Evolutionary conservation across 2,329 filamentous ascomycete genomes (phyloP).

Genomic region (Fusarium concolor): DNA sequence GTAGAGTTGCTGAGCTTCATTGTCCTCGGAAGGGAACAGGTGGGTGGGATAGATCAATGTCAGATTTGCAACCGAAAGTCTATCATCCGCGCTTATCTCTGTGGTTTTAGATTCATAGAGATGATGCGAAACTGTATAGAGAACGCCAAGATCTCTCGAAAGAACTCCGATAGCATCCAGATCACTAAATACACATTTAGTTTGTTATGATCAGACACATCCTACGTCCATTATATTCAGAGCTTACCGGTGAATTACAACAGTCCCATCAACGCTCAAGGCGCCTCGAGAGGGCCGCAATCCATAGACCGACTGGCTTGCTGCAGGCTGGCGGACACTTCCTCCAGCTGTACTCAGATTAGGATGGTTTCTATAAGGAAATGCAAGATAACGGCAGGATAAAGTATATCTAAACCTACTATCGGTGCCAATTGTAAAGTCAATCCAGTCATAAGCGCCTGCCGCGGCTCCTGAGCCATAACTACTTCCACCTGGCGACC

Average conservation of each 20-base stretch:
- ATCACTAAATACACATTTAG: background rate
- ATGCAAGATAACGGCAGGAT: too few relatives aligned
- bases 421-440: background rate
- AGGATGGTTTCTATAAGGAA: background rate
- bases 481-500: background rate
- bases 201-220: fast-evolving
- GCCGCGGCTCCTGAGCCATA: background rate
- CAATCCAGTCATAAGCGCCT: background rate
- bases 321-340: background rate
- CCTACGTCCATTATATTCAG: fast-evolving
- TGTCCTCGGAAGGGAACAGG: fast-evolving
- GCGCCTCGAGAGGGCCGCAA: too few relatives aligned
- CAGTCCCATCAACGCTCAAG: background rate
- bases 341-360: background rate
- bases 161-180: background rate
- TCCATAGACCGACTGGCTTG: background rate
- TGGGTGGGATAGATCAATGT: fast-evolving
- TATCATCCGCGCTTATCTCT: fast-evolving
- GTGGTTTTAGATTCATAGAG: background rate
- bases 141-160: fast-evolving
- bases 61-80: fast-evolving
- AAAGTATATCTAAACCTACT: background rate
- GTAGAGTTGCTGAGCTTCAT: fast-evolving
- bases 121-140: background rate
- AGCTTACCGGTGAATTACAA: background rate